Evolutionary conservation across 2,329 filamentous ascomycete genomes (phyloP), one percentile per base, ranked within the genome.

Genomic region (Blumeria graminis): DNA sequence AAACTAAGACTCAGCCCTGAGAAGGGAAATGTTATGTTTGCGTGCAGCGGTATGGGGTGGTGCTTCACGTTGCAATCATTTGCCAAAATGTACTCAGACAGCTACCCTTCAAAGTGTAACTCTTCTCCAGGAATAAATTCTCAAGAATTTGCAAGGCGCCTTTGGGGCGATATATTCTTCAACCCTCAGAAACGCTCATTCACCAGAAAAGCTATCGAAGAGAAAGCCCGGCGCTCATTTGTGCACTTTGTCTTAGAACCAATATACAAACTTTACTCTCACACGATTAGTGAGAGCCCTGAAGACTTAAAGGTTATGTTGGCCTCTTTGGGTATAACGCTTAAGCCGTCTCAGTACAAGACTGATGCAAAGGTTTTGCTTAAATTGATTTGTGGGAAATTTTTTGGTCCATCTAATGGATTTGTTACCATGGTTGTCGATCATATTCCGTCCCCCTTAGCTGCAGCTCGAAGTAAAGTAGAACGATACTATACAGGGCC

Each of bases 81-180:
- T 66, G 84, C 92, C 11, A 89, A 87, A 68, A 94, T 95, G 86
- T 98, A 98, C 67, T 81, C 88, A 6, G 85, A 94, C 62, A 86
- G 78, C 54, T 94, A 90, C 67, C 80, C 61, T 18, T 62, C 63
- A 34, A 61, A 57, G 34, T 61, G 58, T 16, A 64, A 64, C 55
- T 60, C 61, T 32, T 52, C 57, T 45, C 58, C 84, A 6, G 82
- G 83, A 55, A 76, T 96, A 63, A 87, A 93, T 67, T 74, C 81
- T 0, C 76, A 80, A 1, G 89, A 94, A 63, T 94, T 98, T 67
- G 82, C 86, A 16, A 77, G 76, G 64, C 77, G 92, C 55, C 72
- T 98, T 61, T 98, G 92, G 92, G 92, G 92, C 22, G 90, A 98
- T 66, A 83, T 98, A 57, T 98, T 92, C 70, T 98, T 84, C 74